Evolutionary conservation across 148 eudicot genomes (phyloP).

Genomic region (Amaranthus cruentus): DNA sequence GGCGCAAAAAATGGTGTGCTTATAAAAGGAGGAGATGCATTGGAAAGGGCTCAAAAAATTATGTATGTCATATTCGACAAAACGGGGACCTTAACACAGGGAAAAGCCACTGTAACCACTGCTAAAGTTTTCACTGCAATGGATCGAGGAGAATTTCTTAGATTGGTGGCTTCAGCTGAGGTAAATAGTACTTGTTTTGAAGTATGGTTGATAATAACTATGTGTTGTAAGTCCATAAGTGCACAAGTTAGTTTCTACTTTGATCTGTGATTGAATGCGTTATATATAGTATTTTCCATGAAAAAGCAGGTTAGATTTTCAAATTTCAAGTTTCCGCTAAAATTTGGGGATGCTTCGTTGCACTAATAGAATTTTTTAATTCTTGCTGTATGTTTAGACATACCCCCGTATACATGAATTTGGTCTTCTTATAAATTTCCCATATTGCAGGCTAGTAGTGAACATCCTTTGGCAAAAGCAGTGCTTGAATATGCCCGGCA

Average conservation of each 20-base stretch:
- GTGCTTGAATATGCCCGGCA: constrained; percentile 89
- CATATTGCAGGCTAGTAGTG: constrained; percentile 77
- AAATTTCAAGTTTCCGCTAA: background rate
- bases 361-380: background rate
- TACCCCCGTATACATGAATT: background rate
- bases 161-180: constrained; percentile 98
- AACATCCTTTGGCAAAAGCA: constrained; percentile 93
- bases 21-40: constrained; percentile 98
- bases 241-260: background rate
- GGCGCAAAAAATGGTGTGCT: constrained; percentile 95
- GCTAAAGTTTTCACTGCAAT: constrained; percentile 70
- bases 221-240: background rate
- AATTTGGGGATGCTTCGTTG: background rate
- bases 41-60: constrained; percentile 90
- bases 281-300: background rate
- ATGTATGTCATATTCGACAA: constrained; percentile 88
- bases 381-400: background rate
- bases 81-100: constrained; percentile 96
- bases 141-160: constrained; percentile 91
- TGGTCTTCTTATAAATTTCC: constrained; percentile 12
- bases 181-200: constrained; percentile 30
- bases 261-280: background rate
- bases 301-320: background rate
- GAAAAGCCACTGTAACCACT: constrained; percentile 81
- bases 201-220: background rate